These are phyloP conservation scores for Coemansia sp. DNA, from an alignment of 192 early-diverging fungal species.

Conservation along the genomic window DNA sequence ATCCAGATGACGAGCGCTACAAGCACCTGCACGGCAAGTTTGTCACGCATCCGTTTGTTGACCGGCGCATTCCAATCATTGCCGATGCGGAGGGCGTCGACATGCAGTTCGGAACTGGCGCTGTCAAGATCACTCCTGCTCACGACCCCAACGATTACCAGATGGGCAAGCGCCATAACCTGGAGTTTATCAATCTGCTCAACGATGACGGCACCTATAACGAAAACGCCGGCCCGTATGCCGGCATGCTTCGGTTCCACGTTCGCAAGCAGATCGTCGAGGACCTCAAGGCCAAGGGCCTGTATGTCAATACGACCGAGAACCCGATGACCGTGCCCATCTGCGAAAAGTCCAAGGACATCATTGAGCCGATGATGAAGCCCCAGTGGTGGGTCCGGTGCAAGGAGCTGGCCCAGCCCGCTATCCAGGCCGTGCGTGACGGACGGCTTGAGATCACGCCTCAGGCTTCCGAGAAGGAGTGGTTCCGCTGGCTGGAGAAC, in stretches of 20 bases:
- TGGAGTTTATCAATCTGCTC: conserved; percentile 95
- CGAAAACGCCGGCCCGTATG: conserved; percentile 82
- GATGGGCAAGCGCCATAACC: conserved; percentile 90
- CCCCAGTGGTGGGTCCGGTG: conserved; percentile 99
- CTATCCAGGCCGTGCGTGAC: conserved; percentile 74
- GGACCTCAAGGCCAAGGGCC: conserved; percentile 82
- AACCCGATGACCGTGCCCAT: conserved; percentile 94
- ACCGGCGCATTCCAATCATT: conserved; percentile 86
- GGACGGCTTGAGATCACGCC: conserved; percentile 84
- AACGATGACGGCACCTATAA: conserved; percentile 97
- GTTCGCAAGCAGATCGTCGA: conserved; percentile 83
- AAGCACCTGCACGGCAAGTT: conserved; percentile 92
- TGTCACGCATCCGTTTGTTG: conserved; percentile 90
- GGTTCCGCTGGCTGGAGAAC: conserved; percentile 94
- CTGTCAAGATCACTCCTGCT: conserved; percentile 98
- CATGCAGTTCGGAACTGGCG: conserved; percentile 93
- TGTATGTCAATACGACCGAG: conserved; percentile 79
- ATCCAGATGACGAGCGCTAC: conserved; percentile 91
- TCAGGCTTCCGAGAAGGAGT: conserved; percentile 83
- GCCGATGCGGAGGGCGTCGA: conserved; percentile 83
- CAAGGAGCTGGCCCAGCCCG: conserved; percentile 79
- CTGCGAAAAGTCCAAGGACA: conserved; percentile 85
- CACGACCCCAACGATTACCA: conserved; percentile 97
- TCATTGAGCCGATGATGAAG: conserved; percentile 97
- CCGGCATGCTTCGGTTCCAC: conserved; percentile 90